phyloP scores from a whole-genome alignment of 1,284 basidiomycete genomes.

The Polyporus tsugae region DNA sequence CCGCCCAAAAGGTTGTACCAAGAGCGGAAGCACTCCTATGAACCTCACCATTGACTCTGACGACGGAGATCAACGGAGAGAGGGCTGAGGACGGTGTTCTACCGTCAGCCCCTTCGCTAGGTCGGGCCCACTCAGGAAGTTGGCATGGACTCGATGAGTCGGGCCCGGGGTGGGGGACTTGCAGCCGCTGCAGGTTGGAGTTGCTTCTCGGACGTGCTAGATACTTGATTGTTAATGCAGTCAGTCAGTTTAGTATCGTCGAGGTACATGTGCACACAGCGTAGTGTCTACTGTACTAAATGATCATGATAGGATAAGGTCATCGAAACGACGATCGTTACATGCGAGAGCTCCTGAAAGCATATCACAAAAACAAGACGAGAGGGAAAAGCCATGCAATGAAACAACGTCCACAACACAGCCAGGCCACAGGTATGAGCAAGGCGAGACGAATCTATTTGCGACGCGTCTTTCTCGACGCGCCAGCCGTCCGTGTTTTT shows the following conservation, averaged over 20 bases:
- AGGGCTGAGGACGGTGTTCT: too few relatives aligned
- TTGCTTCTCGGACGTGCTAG: background rate
- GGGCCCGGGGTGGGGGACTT: background rate
- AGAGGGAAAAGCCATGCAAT: too few relatives aligned
- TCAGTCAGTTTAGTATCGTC: background rate
- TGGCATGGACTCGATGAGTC: too few relatives aligned
- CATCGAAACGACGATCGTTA: background rate
- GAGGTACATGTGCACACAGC: background rate
- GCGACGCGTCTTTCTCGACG: background rate
- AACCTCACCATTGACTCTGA: conserved; percentile 61
- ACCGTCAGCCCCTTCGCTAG: too few relatives aligned
- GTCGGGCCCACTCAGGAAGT: too few relatives aligned
- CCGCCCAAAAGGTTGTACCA: conserved; percentile 30
- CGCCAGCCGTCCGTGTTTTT: background rate
- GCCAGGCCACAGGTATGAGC: background rate
- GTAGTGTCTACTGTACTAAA: background rate
- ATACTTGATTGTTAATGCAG: background rate
- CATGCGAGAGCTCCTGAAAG: background rate
- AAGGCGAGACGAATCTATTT: background rate
- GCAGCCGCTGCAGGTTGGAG: background rate
- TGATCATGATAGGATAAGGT: background rate
- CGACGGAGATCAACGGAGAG: conserved; percentile 36
- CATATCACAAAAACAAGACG: background rate
- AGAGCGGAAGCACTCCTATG: conserved; percentile 50
- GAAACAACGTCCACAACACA: too few relatives aligned